Conservation (phyloP, 768 basidiomycete genomes). For the Cyclocybe cylindracea region DNA sequence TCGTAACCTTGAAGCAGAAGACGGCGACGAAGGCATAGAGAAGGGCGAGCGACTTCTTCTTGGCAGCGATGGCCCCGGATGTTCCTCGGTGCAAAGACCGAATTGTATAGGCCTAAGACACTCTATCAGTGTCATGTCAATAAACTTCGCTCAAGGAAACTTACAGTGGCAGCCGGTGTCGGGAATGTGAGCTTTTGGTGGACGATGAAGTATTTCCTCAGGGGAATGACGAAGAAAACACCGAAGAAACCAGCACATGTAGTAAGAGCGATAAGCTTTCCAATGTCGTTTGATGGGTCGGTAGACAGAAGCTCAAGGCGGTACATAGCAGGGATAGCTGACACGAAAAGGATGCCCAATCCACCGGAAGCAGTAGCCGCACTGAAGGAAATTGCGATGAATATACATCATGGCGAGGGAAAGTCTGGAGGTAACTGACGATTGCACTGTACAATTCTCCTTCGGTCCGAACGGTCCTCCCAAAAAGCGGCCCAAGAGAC, state of each 20-base stretch:
- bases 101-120: slow-evolving; percentile 55
- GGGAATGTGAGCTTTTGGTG: slow-evolving; percentile 66
- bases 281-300: slow-evolving; percentile 51
- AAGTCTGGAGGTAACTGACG: slow-evolving; percentile 24
- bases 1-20: slow-evolving; percentile 54
- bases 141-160: slow-evolving; percentile 6
- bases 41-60: slow-evolving; percentile 56
- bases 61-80: slow-evolving; percentile 49
- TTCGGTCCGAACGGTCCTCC: slow-evolving; percentile 65
- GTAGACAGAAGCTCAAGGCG: slow-evolving; percentile 48
- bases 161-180: slow-evolving; percentile 61
- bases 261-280: slow-evolving; percentile 56
- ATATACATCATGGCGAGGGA: background rate
- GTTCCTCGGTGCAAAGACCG: slow-evolving; percentile 57
- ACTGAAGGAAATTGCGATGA: slow-evolving; percentile 19
- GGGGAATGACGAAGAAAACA: slow-evolving; percentile 66
- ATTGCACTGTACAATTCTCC: slow-evolving; percentile 67
- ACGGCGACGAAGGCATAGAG: slow-evolving; percentile 45
- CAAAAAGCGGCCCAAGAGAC: slow-evolving; percentile 42
- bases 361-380: slow-evolving; percentile 61
- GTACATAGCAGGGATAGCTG: slow-evolving; percentile 63
- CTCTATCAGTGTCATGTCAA: background rate
- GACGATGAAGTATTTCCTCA: slow-evolving; percentile 63
- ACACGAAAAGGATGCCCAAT: slow-evolving; percentile 59
- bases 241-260: slow-evolving; percentile 59